Evolutionary conservation across 495 filamentous ascomycete species (phyloP).

Genomic region (Penicillium daleae): DNA sequence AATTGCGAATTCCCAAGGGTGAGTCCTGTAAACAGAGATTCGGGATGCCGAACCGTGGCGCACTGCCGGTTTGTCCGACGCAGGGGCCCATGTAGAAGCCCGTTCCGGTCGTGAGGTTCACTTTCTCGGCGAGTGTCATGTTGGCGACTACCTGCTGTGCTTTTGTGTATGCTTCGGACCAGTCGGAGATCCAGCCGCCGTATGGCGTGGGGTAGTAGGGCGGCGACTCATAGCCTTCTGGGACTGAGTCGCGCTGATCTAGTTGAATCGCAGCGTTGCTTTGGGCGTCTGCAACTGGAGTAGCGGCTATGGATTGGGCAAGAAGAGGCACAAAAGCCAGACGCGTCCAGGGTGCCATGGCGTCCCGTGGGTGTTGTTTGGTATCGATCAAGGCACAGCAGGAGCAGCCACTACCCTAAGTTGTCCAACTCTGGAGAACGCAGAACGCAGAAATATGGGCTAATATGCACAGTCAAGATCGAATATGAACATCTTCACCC

Average conservation of each 20-base stretch:
- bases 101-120: slow-evolving; percentile 87
- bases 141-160: slow-evolving; percentile 79
- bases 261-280: slow-evolving; percentile 8
- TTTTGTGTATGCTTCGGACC: slow-evolving; percentile 80
- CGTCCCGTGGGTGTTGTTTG: background rate
- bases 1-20: slow-evolving; percentile 48
- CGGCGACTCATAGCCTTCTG: slow-evolving; percentile 44
- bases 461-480: background rate
- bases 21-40: slow-evolving; percentile 50
- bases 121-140: slow-evolving; percentile 89
- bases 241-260: slow-evolving; percentile 16
- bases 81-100: slow-evolving; percentile 51
- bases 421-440: slow-evolving; percentile 6
- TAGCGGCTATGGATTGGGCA: slow-evolving; percentile 16
- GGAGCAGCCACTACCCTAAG: slow-evolving; percentile 8
- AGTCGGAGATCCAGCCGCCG: slow-evolving; percentile 67
- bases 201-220: slow-evolving; percentile 88
- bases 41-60: slow-evolving; percentile 45
- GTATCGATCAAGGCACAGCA: slow-evolving; percentile 13
- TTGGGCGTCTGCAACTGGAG: slow-evolving; percentile 19
- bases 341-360: slow-evolving; percentile 31
- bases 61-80: slow-evolving; percentile 48
- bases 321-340: slow-evolving; percentile 27
- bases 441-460: no score
- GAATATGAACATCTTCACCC: background rate